These are phyloP conservation scores for Austroboletus eburneus DNA, from an alignment of 768 basidiomycete species.

Conservation along the genomic window DNA sequence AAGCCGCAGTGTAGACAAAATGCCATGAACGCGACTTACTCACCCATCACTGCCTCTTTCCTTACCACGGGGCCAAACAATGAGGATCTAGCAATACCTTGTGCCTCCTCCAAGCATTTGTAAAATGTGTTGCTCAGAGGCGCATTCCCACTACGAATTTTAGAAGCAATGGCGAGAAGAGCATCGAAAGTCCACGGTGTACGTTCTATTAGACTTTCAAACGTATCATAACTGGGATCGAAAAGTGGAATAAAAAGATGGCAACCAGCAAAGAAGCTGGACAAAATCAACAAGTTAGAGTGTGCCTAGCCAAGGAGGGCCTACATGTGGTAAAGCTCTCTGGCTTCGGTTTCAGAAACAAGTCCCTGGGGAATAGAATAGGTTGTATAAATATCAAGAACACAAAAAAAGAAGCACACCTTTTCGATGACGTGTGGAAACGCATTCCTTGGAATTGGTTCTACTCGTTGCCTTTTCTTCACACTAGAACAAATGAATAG, in stretches of 20 bases:
- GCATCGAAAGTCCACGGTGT: constrained; percentile 96
- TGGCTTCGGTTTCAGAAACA: constrained; percentile 79
- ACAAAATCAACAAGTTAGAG: constrained; percentile 3
- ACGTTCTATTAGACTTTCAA: constrained; percentile 86
- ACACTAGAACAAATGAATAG: constrained; percentile 30
- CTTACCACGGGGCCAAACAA: constrained; percentile 91
- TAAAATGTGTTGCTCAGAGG: constrained; percentile 84
- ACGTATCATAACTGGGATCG: constrained; percentile 90
- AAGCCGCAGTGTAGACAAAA: not conserved
- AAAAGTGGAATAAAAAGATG: constrained; percentile 96
- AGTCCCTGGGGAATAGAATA: constrained; percentile 56
- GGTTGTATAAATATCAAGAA: not conserved
- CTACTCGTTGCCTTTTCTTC: constrained; percentile 81
- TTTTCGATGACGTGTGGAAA: constrained; percentile 91
- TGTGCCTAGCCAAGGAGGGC: constrained; percentile 24
- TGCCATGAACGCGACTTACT: constrained; percentile 17
- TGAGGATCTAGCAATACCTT: constrained; percentile 90
- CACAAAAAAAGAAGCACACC: constrained; percentile 33
- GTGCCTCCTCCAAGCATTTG: constrained; percentile 89
- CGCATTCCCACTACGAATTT: constrained; percentile 87
- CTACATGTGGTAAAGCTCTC: constrained; percentile 89
- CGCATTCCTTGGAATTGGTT: constrained; percentile 78
- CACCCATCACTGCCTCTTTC: constrained; percentile 93
- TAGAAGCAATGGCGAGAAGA: constrained; percentile 86
- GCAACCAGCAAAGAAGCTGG: constrained; percentile 92